Base-by-base conservation (phyloP, 2,329 filamentous ascomycete species). In the Ambrosiella xylebori region DNA sequence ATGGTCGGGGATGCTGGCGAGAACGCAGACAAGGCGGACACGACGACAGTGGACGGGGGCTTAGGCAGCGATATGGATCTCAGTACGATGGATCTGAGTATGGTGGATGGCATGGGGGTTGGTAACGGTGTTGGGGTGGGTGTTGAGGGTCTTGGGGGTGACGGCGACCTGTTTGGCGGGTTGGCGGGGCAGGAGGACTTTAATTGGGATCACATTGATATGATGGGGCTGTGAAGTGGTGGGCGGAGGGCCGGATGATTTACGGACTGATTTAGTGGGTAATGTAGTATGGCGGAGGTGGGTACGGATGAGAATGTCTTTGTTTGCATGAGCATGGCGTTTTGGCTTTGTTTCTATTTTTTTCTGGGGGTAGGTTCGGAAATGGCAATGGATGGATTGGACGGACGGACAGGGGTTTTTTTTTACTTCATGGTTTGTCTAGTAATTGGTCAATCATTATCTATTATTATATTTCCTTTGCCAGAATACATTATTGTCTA, bases 1-100 rank as follows among this genome's bases (percentile, higher is more conserved):
- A 70, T 13, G 68, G 36, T 5, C 38, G 13, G 38, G 51, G 27
- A 76, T 60, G 72, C 69, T 1, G 73, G 71, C 0, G 73, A 73
- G 2, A 69, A 27, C 17, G 36, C 51, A 12, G 35, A 53, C 40
- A 57, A 7, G 19, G 38, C 50, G 54, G 54, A 57, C 27, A 47
- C 54, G 11, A 27, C 36, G 15, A 38, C 55, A 4, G 40, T 3
- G 39, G 37, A 54, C 13, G 37, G 9, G 15, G 45, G 7, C n/a
- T 7, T 41, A 44, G 13, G 12, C 68, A 15, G 72, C 70, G 2
- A 67, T 72, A 74, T 13, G 57, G 51, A 7, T 36, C 55, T 13
- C 19, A 27, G 7, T 47, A 57, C 12, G 19, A 47, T 54, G 49
- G 58, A 57, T 15, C 55, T 60, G 11, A 38, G 51, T 15, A 47